phyloP scores from a whole-genome alignment of 2,329 filamentous ascomycete species.

The Aspergillus sp. region DNA sequence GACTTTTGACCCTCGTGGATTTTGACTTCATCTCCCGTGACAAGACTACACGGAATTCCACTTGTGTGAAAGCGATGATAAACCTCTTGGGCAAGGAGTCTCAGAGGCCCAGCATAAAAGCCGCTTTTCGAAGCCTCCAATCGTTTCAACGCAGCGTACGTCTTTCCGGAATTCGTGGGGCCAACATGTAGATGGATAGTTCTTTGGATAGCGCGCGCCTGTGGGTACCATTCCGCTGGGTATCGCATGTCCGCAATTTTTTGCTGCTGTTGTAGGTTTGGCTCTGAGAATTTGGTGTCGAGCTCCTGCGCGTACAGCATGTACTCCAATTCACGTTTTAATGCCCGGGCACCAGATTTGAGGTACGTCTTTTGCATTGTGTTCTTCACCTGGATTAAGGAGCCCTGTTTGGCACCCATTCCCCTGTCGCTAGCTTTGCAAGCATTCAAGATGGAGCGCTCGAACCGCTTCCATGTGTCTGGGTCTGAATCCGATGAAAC shows the following conservation, averaged over 20 bases:
- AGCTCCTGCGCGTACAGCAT: conserved; percentile 67
- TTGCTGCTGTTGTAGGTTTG: conserved; percentile 59
- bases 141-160: conserved; percentile 85
- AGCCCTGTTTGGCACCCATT: conserved; percentile 15
- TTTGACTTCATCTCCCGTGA: conserved; percentile 89
- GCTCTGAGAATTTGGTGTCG: conserved; percentile 56
- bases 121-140: conserved; percentile 74
- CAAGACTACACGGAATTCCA: conserved; percentile 71
- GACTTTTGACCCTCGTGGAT: conserved; percentile 59
- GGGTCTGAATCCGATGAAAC: conserved; percentile 16
- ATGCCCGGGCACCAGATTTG: conserved; percentile 49
- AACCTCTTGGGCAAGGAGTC: conserved; percentile 90
- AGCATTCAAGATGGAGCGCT: conserved; percentile 32
- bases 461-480: conserved; percentile 30
- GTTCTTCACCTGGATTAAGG: conserved; percentile 25
- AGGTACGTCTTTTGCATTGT: conserved; percentile 62
- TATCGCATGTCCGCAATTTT: conserved; percentile 79
- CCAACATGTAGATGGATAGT: conserved; percentile 91
- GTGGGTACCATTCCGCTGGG: conserved; percentile 89
- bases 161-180: conserved; percentile 97
- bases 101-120: conserved; percentile 86
- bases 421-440: conserved; percentile 26
- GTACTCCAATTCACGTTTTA: conserved; percentile 63
- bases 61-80: conserved; percentile 81
- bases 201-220: conserved; percentile 74